Evolutionary conservation across 225 moss, liverwort and hornwort species (phyloP).

Genomic region (Thuidium tamariscinum): DNA sequence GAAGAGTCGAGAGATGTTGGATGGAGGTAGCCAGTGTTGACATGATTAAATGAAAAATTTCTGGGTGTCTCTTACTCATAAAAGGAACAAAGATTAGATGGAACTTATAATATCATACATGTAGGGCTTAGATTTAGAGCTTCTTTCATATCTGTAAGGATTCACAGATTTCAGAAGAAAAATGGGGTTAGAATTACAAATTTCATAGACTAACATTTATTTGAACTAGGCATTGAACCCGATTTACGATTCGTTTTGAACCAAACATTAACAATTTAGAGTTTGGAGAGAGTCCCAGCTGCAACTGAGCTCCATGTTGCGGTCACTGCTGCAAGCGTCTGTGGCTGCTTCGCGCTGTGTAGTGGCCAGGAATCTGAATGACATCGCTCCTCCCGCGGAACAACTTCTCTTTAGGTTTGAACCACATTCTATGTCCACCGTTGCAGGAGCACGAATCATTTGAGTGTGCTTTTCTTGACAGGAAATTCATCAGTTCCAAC

Average conservation of each 20-base stretch:
- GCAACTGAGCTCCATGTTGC: conserved; percentile 16
- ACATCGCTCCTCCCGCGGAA: conserved; percentile 72
- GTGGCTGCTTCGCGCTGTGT: conserved; percentile 47
- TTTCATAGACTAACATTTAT: not conserved
- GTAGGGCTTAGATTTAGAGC: not conserved
- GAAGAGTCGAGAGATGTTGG: too few species aligned
- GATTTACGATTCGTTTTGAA: not conserved
- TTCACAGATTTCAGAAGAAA: not conserved
- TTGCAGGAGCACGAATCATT: not conserved
- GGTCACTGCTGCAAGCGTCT: conserved; percentile 26
- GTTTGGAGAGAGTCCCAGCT: not conserved
- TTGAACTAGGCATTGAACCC: not conserved
- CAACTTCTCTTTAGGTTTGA: conserved; percentile 48
- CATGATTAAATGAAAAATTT: too few species aligned
- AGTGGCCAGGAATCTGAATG: conserved; percentile 72
- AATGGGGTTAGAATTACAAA: not conserved
- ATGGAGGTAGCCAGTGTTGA: too few species aligned
- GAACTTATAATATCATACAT: not conserved
- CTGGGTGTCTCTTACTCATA: too few species aligned
- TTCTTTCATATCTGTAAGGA: not conserved
- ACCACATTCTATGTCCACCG: not conserved
- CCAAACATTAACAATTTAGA: not conserved
- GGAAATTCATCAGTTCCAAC: not conserved
- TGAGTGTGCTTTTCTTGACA: not conserved
- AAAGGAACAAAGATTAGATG: too few species aligned